Evolutionary conservation across 1,284 basidiomycete genomes (phyloP), one percentile per base, ranked within the genome.

Genomic region (Cutaneotrichosporon dermatis): DNA sequence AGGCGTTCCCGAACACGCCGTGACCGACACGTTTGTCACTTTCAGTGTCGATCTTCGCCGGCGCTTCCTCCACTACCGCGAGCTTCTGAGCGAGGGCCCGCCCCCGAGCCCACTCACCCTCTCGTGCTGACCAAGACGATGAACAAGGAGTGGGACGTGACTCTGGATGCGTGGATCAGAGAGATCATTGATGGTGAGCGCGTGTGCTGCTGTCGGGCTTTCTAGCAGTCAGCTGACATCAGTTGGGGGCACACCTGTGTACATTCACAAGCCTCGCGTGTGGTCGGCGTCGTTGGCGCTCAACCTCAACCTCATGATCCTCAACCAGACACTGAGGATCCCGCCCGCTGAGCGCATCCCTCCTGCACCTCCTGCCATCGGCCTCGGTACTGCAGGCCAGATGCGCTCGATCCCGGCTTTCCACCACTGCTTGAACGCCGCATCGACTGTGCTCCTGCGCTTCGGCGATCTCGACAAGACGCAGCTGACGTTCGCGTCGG

Each of bases 261-360:
- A 69, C 50, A 57, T 71, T 8, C 62, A 64, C 58, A 72, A 74
- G 57, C 70, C 72, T 0, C 63, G 69, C 15, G 62, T 74, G 2
- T 72, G 70, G 69, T 65, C 69, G 45, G 57, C 64, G 7, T 63
- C 66, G 13, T 61, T 74, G 2, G 67, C 65, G 4, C 66, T 74
- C 44, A 71, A 72, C 54, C 64, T 74, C 51, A 74, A 74, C 57
- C 60, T 74, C 9, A 56, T 67, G 37, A 70, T 74, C 40, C 64
- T 72, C 46, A 70, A 73, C 53, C 69, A 73, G 36, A 70, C 68
- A 6, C 61, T 71, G 12, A 64, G 69, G n/a, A 68, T 73, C 5
- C 63, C 68, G 9, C 65, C 67, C 2, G 46, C 53, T 39, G 67
- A 71, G 39, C 68, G 66, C 25, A 62, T 71, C 50, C 65, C 70